These are phyloP conservation scores for Phytophthora ohioensis DNA, from an alignment of 352 stramenopile species.

Conservation along the genomic window DNA sequence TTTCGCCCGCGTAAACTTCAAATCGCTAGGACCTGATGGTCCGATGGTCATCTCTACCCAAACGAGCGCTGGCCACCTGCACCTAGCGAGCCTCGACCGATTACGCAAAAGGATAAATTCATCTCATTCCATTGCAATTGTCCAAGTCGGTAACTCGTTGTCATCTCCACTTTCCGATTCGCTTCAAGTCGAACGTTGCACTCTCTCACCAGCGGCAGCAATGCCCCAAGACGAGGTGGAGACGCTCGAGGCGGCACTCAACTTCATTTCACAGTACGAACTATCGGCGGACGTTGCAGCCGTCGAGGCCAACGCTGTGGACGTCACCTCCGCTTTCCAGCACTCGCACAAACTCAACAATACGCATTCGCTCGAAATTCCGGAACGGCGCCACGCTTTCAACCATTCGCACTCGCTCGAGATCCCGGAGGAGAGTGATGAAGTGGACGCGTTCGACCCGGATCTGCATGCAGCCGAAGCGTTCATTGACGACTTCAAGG, in stretches of 20 bases:
- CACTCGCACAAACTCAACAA: constrained; percentile 28
- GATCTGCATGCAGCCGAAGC: constrained; percentile 25
- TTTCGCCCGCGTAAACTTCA: constrained; percentile 15
- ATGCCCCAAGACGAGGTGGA: constrained; percentile 35
- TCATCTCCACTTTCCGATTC: constrained; percentile 25
- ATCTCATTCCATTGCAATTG: background rate
- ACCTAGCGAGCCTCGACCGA: background rate
- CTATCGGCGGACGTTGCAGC: constrained; percentile 1
- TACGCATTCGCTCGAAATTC: constrained; percentile 35
- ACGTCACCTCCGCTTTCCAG: constrained; percentile 30
- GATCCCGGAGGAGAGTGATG: constrained; percentile 10
- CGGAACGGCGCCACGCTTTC: constrained; percentile 11
- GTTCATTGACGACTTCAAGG: constrained; percentile 29
- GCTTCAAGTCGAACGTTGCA: constrained; percentile 1
- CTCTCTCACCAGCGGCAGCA: background rate
- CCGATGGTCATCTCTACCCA: background rate
- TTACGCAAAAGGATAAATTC: constrained; percentile 1
- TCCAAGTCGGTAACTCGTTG: background rate
- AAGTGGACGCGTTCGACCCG: constrained; percentile 8
- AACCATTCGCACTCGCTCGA: constrained; percentile 30
- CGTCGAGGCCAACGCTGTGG: background rate
- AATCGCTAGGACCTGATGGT: background rate
- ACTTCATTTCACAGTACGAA: constrained; percentile 38
- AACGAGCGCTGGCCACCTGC: constrained; percentile 1
- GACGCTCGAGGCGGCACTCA: constrained; percentile 34